Conservation (phyloP, 2,329 filamentous ascomycete genomes). For the Neopestalotiopsis sp. region DNA sequence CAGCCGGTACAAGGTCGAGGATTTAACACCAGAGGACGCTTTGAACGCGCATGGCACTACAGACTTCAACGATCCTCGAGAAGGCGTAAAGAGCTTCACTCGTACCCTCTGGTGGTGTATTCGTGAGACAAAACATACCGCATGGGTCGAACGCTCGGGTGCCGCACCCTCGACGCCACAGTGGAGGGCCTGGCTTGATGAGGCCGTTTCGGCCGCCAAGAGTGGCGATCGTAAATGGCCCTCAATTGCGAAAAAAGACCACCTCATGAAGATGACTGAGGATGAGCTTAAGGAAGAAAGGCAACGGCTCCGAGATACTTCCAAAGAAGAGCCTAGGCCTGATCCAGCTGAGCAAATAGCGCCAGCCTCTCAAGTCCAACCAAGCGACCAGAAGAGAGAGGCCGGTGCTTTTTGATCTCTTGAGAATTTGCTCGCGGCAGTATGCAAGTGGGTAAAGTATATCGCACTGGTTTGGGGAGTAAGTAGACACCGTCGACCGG, state of each 20-base stretch:
- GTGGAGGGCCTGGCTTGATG: conserved; percentile 60
- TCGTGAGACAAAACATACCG: conserved; percentile 54
- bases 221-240: conserved; percentile 44
- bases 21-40: conserved; percentile 48
- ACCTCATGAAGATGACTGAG: conserved; percentile 47
- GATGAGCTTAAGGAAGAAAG: conserved; percentile 15
- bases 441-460: no score
- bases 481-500: neutral
- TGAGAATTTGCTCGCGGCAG: neutral
- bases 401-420: neutral
- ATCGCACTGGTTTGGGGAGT: no score
- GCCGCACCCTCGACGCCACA: conserved; percentile 57
- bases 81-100: conserved; percentile 56
- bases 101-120: conserved; percentile 65
- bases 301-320: no score
- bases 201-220: conserved; percentile 49
- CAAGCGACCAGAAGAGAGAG: conserved; percentile 9
- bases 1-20: conserved; percentile 51
- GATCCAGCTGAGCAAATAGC: conserved; percentile 16
- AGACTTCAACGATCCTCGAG: conserved; percentile 38
- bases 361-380: conserved; percentile 11
- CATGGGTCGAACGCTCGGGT: conserved; percentile 58
- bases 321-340: neutral
- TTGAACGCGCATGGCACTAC: conserved; percentile 39
- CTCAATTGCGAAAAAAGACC: conserved; percentile 55